These are phyloP conservation scores for Centella asiatica DNA, from an alignment of 129 eudicot genomes.

Conservation along the genomic window DNA sequence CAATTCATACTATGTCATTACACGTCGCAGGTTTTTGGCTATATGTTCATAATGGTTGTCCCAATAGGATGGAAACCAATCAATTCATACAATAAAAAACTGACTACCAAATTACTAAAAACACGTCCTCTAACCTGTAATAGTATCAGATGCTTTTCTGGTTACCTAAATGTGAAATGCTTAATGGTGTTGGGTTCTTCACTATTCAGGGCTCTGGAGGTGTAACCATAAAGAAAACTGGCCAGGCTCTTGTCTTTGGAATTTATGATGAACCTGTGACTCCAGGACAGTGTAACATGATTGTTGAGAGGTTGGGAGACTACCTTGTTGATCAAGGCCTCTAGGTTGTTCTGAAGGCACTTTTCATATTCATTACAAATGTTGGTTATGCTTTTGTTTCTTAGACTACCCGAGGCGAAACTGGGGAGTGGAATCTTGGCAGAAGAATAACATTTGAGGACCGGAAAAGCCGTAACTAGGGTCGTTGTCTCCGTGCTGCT, in stretches of 20 bases:
- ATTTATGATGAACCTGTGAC: constrained; percentile 89
- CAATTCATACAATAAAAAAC: too few relatives aligned
- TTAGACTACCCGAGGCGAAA: neutral
- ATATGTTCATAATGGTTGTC: too few relatives aligned
- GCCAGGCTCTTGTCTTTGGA: constrained; percentile 59
- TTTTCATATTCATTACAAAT: neutral
- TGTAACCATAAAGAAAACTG: constrained; percentile 65
- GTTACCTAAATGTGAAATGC: neutral
- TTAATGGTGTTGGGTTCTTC: neutral
- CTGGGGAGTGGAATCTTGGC: neutral
- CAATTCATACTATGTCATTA: too few relatives aligned
- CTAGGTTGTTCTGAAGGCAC: neutral
- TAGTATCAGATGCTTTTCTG: neutral
- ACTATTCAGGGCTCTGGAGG: constrained; percentile 75
- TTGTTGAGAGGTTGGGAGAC: constrained; percentile 89
- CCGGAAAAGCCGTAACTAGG: too few relatives aligned
- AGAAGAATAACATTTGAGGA: neutral
- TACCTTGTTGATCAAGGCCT: constrained; percentile 77
- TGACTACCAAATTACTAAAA: neutral
- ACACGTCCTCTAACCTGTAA: neutral
- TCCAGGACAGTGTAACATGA: constrained; percentile 92
- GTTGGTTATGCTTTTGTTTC: neutral
- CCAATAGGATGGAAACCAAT: too few relatives aligned
- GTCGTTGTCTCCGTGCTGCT: neutral
- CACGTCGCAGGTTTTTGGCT: too few relatives aligned